Conservation (phyloP, 106 monocot species). For the Cymbidium sinense region DNA sequence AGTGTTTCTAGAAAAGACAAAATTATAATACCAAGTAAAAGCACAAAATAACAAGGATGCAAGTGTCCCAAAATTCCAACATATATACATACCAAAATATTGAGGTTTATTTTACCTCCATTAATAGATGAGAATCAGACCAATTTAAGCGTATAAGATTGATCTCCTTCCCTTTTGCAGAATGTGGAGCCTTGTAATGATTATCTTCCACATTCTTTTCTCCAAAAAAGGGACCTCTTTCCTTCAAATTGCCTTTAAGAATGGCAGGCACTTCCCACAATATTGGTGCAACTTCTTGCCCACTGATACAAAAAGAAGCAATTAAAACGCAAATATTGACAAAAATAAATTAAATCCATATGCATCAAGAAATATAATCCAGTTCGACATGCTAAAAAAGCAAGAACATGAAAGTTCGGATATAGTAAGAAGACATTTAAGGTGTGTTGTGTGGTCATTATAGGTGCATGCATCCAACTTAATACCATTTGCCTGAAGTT, state of each 20-base stretch:
- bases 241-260: conserved; percentile 12
- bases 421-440: not conserved
- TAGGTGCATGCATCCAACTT: not conserved
- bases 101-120: conserved; percentile 29
- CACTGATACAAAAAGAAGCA: conserved; percentile 28
- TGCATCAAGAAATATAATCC: not conserved
- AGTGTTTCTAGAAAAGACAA: not conserved
- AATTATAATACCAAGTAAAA: not conserved
- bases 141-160: conserved; percentile 19
- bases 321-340: not conserved
- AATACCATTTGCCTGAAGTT: not conserved
- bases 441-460: not conserved
- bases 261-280: conserved; percentile 46
- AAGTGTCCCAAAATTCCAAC: not conserved
- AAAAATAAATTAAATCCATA: not conserved
- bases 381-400: not conserved
- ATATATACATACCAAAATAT: not conserved
- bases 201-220: conserved; percentile 29
- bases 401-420: not conserved
- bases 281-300: conserved; percentile 65
- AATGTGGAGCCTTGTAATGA: conserved; percentile 21
- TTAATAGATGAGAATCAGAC: conserved; percentile 26
- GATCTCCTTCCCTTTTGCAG: conserved; percentile 7
- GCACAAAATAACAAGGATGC: not conserved
- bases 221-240: conserved; percentile 12